Evolutionary conservation across 345 rosid genomes (phyloP), one percentile per base, ranked within the genome.

Genomic region (Brassica cretica): DNA sequence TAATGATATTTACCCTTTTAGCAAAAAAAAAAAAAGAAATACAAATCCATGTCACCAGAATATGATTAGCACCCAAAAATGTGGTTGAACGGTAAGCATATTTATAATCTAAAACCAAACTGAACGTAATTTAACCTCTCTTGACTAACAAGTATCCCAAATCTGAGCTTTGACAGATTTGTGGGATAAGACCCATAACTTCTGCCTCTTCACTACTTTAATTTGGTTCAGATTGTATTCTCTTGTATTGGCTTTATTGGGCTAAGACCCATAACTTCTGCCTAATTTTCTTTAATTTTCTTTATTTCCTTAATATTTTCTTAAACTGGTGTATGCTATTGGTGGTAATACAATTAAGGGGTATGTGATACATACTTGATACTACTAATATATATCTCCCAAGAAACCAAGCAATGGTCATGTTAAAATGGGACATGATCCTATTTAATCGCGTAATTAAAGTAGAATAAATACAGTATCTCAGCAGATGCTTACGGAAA

Each of bases 321-420:
- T 41, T 41, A 41, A 10, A 12, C 14, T 41, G 49, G 49, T 41
- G 49, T 41, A 41, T 41, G 49, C 49, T 41, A 2, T 41, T 41
- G 49, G 49, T 27, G 24, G 24, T 39, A 39, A 39, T 39, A 8
- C 9, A 39, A 9, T 39, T 39, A 39, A 39, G 44, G 44, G 11
- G 44, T 39, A 39, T 39, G 44, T 39, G 9, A 39, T 9, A 39
- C 44, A 21, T 21, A 21, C 24, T 21, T 21, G 24, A 21, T 39
- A 39, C 44, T 39, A 41, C 10, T 8, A 35, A 35, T 35, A 35
- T 35, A 6, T 49, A 41, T 41, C 49, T 5, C 56, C 18, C 56
- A 51, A 51, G 56, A 51, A 51, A 51, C 56, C 56, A 51, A 51
- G 56, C 56, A 51, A 51, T 51, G 56, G 56, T 51, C 56, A 51